Evolutionary conservation across 805 yeast species (phyloP).

Genomic region (Dipodascus geniculatus): DNA sequence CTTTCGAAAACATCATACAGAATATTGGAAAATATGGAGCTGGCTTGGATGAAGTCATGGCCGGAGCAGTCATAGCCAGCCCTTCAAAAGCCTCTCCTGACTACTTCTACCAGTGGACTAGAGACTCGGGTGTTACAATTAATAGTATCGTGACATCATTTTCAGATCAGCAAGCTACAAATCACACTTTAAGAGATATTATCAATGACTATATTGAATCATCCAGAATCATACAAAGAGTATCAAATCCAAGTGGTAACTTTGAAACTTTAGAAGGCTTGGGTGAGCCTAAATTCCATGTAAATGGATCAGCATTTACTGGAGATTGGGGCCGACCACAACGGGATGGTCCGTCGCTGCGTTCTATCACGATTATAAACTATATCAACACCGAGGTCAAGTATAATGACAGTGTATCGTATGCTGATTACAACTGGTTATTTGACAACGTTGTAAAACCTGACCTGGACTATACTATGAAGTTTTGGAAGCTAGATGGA

Average conservation of each 20-base stretch:
- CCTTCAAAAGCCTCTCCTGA: conserved; percentile 64
- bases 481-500: conserved; percentile 52
- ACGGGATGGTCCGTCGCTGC: conserved; percentile 85
- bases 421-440: conserved; percentile 26
- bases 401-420: conserved; percentile 8
- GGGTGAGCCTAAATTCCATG: conserved; percentile 84
- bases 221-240: conserved; percentile 48
- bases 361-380: conserved; percentile 52
- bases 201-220: conserved; percentile 55
- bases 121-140: conserved; percentile 76
- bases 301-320: conserved; percentile 50
- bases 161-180: conserved; percentile 29
- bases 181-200: conserved; percentile 18
- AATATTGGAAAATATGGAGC: conserved; percentile 44
- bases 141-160: conserved; percentile 43
- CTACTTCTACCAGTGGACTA: conserved; percentile 42
- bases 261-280: conserved; percentile 33
- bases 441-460: conserved; percentile 46
- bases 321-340: conserved; percentile 92
- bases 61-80: conserved; percentile 77
- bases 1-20: conserved; percentile 37
- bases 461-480: conserved; percentile 54
- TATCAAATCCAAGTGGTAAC: conserved; percentile 57
- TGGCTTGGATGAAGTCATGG: conserved; percentile 29
- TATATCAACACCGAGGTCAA: conserved; percentile 35